Evolutionary conservation across 768 basidiomycete genomes (phyloP).

Genomic region (Infundibulicybe gibba): DNA sequence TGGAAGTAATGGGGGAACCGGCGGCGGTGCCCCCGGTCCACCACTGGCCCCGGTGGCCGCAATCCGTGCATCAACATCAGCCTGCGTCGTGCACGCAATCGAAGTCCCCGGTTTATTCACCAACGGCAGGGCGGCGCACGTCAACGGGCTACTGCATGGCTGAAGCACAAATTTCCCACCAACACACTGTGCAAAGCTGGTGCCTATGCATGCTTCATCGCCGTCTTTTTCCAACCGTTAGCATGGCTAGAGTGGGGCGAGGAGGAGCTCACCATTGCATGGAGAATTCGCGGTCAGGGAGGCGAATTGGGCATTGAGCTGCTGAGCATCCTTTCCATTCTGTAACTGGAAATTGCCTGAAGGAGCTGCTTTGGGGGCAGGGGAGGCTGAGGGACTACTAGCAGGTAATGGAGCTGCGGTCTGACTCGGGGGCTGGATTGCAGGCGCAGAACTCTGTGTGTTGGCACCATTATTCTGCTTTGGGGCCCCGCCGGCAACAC

Average conservation of each 20-base stretch:
- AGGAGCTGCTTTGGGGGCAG: constrained; percentile 13
- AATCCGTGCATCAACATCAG: constrained; percentile 42
- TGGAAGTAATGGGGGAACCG: constrained; percentile 6
- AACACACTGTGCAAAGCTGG: constrained; percentile 49
- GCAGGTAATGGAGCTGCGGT: constrained; percentile 7
- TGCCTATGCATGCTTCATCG: constrained; percentile 41
- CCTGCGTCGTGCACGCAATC: constrained; percentile 43
- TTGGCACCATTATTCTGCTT: constrained; percentile 6
- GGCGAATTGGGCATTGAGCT: constrained; percentile 36
- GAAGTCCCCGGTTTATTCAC: constrained; percentile 51
- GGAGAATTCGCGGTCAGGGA: constrained; percentile 29
- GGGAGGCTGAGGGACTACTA: constrained; percentile 9
- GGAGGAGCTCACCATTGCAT: constrained; percentile 25
- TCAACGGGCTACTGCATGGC: constrained; percentile 29
- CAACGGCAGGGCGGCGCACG: constrained; percentile 50
- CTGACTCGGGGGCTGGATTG: constrained; percentile 12
- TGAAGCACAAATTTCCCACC: constrained; percentile 40
- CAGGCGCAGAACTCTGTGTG: constrained; percentile 8
- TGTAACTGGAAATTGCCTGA: constrained; percentile 21
- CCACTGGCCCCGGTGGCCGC: constrained; percentile 37
- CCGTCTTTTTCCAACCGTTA: constrained; percentile 17
- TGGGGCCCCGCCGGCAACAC: constrained; percentile 13
- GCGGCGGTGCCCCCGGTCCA: constrained; percentile 28
- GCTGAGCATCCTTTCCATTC: constrained; percentile 35
- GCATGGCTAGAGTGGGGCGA: neutral